Conservation (phyloP, 805 yeast species). For the Candida maris region DNA sequence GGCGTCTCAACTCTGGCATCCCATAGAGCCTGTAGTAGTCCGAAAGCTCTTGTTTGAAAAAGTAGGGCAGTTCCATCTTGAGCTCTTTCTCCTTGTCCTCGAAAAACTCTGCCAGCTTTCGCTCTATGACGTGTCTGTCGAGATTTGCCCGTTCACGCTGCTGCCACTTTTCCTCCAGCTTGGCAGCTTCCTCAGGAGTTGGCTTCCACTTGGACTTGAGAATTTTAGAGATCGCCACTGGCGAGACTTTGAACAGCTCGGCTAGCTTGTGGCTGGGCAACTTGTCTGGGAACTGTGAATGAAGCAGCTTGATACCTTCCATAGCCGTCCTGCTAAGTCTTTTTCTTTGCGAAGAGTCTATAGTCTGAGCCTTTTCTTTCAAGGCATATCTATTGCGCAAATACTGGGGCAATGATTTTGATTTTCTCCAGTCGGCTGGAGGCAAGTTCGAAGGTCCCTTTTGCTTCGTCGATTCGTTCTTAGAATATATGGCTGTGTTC, state of each 20-base stretch:
- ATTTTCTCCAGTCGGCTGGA: constrained; percentile 46
- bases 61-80: constrained; percentile 28
- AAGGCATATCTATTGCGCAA: constrained; percentile 62
- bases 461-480: constrained; percentile 11
- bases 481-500: constrained; percentile 17
- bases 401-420: constrained; percentile 57
- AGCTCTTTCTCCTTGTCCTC: constrained; percentile 26
- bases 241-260: constrained; percentile 63
- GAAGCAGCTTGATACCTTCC: constrained; percentile 57
- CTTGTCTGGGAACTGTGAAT: constrained; percentile 52
- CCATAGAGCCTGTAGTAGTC: constrained; percentile 24
- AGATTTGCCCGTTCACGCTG: constrained; percentile 39
- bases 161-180: constrained; percentile 49
- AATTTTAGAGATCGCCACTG: constrained; percentile 79
- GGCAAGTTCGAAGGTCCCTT: constrained; percentile 25
- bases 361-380: constrained; percentile 53
- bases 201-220: constrained; percentile 78
- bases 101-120: constrained; percentile 26
- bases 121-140: constrained; percentile 21
- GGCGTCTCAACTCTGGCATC: constrained; percentile 18
- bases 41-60: constrained; percentile 25
- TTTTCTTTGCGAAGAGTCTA: constrained; percentile 35
- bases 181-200: constrained; percentile 45
- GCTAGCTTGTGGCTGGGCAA: constrained; percentile 58
- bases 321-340: constrained; percentile 67